Conservation (phyloP, 352 stramenopile species). For the Globisporangium okanoganense region DNA sequence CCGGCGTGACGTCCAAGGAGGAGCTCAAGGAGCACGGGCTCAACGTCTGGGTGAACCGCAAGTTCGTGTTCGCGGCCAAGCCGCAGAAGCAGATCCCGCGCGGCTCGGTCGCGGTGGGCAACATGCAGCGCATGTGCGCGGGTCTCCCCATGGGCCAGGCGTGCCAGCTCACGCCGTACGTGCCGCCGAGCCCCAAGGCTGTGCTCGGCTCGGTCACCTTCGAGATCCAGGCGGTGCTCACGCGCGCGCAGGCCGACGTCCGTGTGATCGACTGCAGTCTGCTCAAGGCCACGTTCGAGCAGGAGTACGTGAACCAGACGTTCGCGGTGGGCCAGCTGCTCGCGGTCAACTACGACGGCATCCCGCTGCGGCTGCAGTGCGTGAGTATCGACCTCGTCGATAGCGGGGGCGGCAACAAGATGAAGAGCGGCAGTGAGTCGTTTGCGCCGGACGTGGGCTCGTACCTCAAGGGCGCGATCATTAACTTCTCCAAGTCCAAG, state of each 20-base stretch:
- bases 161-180: slow-evolving; percentile 63
- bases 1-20: slow-evolving; percentile 62
- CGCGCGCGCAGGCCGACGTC: slow-evolving; percentile 51
- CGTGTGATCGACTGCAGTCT: slow-evolving; percentile 69
- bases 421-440: slow-evolving; percentile 15
- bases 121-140: slow-evolving; percentile 77
- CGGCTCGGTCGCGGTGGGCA: slow-evolving; percentile 62
- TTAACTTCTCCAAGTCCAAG: slow-evolving; percentile 78
- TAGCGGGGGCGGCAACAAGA: slow-evolving; percentile 22
- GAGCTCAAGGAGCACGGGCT: slow-evolving; percentile 67
- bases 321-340: slow-evolving; percentile 76
- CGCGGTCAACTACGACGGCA: slow-evolving; percentile 51
- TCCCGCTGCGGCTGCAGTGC: slow-evolving; percentile 70
- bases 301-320: slow-evolving; percentile 66
- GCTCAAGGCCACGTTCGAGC: slow-evolving; percentile 67
- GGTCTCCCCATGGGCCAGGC: slow-evolving; percentile 60
- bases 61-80: slow-evolving; percentile 79
- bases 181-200: slow-evolving; percentile 35
- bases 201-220: slow-evolving; percentile 74
- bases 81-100: slow-evolving; percentile 60
- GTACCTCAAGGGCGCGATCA: slow-evolving; percentile 61
- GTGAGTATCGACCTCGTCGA: slow-evolving; percentile 52
- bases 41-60: slow-evolving; percentile 80
- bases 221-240: slow-evolving; percentile 78
- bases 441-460: slow-evolving; percentile 39